A percentile compares a stretch with the other conserved stretches of the same genome.
phyloP scores from a whole-genome alignment of 441 rosid species.

The Melastoma candidum region DNA sequence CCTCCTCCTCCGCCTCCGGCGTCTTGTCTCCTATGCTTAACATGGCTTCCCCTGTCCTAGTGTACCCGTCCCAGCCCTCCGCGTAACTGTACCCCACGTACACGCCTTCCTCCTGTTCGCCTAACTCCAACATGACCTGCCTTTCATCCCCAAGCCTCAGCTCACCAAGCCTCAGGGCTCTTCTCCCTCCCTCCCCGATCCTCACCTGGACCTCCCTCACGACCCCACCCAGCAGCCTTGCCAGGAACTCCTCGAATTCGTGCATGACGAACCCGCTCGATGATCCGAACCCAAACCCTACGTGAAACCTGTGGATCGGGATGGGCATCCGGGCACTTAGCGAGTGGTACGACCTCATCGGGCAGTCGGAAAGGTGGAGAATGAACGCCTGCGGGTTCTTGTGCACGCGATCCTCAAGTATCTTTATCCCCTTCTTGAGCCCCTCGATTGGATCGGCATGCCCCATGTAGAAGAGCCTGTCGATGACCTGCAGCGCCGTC shows the following conservation, averaged over 20 bases:
- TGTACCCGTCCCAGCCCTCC: constrained; percentile 45
- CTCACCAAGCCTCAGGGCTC: constrained; percentile 47
- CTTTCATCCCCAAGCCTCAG: constrained; percentile 61
- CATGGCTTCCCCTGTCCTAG: constrained; percentile 48
- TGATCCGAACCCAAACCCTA: constrained; percentile 59
- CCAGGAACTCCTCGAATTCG: constrained; percentile 65
- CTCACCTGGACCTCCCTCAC: constrained; percentile 54
- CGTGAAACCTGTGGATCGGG: constrained; percentile 60
- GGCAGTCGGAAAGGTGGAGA: constrained; percentile 62
- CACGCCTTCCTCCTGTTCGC: constrained; percentile 27
- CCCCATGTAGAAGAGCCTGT: constrained; percentile 69
- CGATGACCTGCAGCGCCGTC: constrained; percentile 64
- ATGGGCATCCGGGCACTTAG: constrained; percentile 33
- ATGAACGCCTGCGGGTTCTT: constrained; percentile 55
- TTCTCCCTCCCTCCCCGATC: constrained; percentile 46
- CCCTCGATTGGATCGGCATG: constrained; percentile 78
- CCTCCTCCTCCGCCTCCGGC: constrained; percentile 22
- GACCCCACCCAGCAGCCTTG: constrained; percentile 43
- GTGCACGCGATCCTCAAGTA: constrained; percentile 70
- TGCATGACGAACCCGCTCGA: constrained; percentile 68
- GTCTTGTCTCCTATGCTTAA: constrained; percentile 33
- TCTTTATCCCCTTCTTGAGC: constrained; percentile 59
- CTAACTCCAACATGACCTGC: constrained; percentile 44
- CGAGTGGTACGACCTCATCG: constrained; percentile 42
- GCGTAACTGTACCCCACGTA: constrained; percentile 52